Evolutionary conservation across 2,329 filamentous ascomycete species (phyloP), one percentile per base, ranked within the genome.

Genomic region (Chaetomium sp.): DNA sequence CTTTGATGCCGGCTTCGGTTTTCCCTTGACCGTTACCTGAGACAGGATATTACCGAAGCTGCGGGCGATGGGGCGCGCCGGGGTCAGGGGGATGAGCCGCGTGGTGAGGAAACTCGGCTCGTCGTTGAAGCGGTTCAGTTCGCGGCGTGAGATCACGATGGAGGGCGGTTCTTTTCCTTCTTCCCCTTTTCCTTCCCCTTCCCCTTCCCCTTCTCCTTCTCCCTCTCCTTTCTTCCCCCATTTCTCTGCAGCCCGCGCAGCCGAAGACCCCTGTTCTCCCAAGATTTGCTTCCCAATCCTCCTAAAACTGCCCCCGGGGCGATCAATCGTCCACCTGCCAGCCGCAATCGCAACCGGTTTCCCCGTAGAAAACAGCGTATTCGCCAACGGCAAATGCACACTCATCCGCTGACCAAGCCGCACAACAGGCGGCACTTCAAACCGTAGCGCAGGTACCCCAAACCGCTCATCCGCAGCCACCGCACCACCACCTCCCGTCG

Each of bases 1-100:
- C 34, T 79, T 76, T 1, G 87, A 91, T 3, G 88, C 88, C 10
- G 86, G 84, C 0, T 78, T 72, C 1, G 70, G 64, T 36, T 71
- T 67, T 4, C 73, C 75, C 27, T 75, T 66, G 14, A 79, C 71
- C 12, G 80, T 73, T 8, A 91, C 67, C 43, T 81, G 79, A 36
- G 86, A 81, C 27, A 94, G 75, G 54, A 95, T 92, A 69, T 95
- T 95, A 3, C 89, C 89, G 64, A 91, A 82, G 38, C 84, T 83
- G 40, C 81, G 79, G 1, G 78, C 72, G 38, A 94, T 83, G 47
- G 71, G 73, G 14, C 87, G 80, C 12, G 85, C 78, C 5, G 72
- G 68, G 0, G 86, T 89, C 38, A 91, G 68, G 1, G 86, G 81
- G 9, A 84, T 69, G 3, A 91, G 70, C 0, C 86, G 76, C 0